Percentiles rank a stretch among this genome's conserved stretches.
Evolutionary conservation across 208 protist species (phyloP).

Genomic region (Crithidia acanthocephali): DNA sequence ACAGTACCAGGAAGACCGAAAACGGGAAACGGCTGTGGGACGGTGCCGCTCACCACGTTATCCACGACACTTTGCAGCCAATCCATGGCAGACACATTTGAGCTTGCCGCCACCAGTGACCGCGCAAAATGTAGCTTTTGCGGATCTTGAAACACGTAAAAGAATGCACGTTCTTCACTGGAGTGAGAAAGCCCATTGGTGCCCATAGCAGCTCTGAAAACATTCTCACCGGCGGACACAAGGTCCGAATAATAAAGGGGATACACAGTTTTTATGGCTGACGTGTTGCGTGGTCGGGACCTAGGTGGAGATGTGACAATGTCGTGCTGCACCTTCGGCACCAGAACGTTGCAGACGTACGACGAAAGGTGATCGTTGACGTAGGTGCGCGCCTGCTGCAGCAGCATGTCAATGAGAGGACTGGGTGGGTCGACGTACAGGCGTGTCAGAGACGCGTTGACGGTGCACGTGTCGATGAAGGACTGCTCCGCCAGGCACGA

Average conservation of each 20-base stretch:
- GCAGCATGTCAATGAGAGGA: constrained; percentile 12
- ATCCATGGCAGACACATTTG: neutral
- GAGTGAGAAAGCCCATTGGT: no score
- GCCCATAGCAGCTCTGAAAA: neutral
- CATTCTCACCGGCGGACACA: neutral
- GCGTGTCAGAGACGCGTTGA: constrained; percentile 10
- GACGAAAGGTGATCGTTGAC: neutral
- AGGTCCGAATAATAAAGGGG: neutral
- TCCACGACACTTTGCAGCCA: constrained; percentile 27
- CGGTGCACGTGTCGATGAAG: constrained; percentile 19
- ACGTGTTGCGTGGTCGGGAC: neutral
- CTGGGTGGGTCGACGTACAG: constrained; percentile 21
- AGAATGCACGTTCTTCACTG: neutral
- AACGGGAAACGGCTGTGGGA: constrained; percentile 22
- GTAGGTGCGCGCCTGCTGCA: neutral
- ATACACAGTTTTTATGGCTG: neutral
- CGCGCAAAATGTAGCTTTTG: neutral
- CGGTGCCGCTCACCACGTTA: neutral
- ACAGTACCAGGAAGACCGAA: constrained; percentile 9
- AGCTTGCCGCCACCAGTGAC: constrained; percentile 6
- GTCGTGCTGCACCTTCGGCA: constrained; percentile 9
- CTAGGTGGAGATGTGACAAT: neutral
- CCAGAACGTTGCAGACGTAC: constrained; percentile 22
- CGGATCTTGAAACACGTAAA: neutral
- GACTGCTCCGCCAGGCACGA: no score